phyloP scores from a whole-genome alignment of 1,139 yeast species.

The Suhomyces chickasaworum region DNA sequence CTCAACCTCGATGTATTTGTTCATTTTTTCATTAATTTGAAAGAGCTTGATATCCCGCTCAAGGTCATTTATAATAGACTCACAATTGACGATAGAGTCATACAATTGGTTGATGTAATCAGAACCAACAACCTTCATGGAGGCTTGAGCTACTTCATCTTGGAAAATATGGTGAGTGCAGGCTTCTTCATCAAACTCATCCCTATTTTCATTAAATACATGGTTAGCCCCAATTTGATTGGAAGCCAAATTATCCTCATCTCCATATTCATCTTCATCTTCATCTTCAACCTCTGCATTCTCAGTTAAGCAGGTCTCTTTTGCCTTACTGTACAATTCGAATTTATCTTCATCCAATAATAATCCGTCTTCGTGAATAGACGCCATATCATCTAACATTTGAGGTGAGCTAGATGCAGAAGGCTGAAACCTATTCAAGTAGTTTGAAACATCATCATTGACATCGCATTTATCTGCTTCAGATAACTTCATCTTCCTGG shows the following conservation, averaged over 20 bases:
- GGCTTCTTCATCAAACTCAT: constrained; percentile 7
- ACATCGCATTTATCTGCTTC: constrained; percentile 5
- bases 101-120: constrained; percentile 29
- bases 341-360: constrained; percentile 40
- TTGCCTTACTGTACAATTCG: constrained; percentile 27
- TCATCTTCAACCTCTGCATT: constrained; percentile 32
- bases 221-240: constrained; percentile 22
- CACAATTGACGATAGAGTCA: constrained; percentile 40
- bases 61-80: constrained; percentile 36
- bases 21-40: constrained; percentile 37
- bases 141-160: neutral
- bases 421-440: constrained; percentile 34
- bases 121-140: constrained; percentile 12
- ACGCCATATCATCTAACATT: constrained; percentile 38
- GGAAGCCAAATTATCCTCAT: constrained; percentile 24
- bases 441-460: constrained; percentile 14
- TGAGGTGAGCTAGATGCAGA: constrained; percentile 48
- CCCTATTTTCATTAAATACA: constrained; percentile 20
- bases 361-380: constrained; percentile 36
- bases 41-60: constrained; percentile 47
- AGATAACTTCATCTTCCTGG: constrained; percentile 26
- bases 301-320: constrained; percentile 23
- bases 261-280: constrained; percentile 28
- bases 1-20: constrained; percentile 36
- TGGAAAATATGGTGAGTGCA: constrained; percentile 7